phyloP scores from a whole-genome alignment of 2,329 filamentous ascomycete genomes.

The Trichoderma hamatum region DNA sequence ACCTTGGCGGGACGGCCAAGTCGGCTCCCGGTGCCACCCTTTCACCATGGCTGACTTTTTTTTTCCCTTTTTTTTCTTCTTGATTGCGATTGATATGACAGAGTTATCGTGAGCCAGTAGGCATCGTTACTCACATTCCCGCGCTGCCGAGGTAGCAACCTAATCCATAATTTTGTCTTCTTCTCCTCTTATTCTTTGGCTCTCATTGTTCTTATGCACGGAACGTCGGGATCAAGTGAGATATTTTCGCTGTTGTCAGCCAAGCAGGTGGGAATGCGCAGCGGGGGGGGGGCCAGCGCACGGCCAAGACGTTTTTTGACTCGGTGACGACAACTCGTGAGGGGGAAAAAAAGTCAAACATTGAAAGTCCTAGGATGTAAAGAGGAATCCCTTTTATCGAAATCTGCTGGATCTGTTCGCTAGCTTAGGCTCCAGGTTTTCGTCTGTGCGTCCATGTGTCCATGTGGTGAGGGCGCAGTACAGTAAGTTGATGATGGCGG shows the following conservation, averaged over 20 bases:
- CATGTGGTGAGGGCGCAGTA: not conserved
- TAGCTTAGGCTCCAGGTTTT: slow-evolving; percentile 3
- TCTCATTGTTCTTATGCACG: slow-evolving; percentile 2
- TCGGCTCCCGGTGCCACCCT: not conserved
- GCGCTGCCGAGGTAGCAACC: not conserved
- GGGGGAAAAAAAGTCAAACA: not conserved
- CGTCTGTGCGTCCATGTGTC: not conserved
- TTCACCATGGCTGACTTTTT: slow-evolving; percentile 13
- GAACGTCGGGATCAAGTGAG: slow-evolving; percentile 19
- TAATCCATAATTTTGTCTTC: not conserved
- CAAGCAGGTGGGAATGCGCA: slow-evolving; percentile 10
- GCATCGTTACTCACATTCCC: not conserved
- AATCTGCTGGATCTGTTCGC: not conserved
- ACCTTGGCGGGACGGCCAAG: slow-evolving; percentile 2
- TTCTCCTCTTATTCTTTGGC: slow-evolving; percentile 16
- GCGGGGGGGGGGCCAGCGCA: slow-evolving; percentile 10
- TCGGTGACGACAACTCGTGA: slow-evolving; percentile 19
- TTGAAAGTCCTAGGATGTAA: not conserved
- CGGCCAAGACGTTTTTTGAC: not conserved
- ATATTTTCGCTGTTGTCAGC: not conserved
- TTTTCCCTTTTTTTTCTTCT: slow-evolving; percentile 26
- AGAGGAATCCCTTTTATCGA: not conserved
- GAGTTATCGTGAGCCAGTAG: not conserved
- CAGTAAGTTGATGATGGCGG: not conserved
- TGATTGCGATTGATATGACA: slow-evolving; percentile 17